Conservation (phyloP, 2,329 filamentous ascomycete species). For the Colletotrichum sp. region DNA sequence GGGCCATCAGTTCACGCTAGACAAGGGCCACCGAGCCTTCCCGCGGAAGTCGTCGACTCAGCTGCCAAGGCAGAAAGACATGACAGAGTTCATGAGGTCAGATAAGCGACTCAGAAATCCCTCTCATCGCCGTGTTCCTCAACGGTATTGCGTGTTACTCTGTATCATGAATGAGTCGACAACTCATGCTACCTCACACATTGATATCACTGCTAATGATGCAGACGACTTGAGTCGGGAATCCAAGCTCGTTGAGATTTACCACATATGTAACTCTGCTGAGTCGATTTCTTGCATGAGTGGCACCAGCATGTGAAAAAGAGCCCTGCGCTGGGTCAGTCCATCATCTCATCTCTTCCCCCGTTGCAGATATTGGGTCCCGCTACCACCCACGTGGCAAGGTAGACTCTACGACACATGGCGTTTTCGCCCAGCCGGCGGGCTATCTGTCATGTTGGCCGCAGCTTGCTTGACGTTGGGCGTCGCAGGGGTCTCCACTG, state of each 20-base stretch:
- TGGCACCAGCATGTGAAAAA: background rate
- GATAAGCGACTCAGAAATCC: background rate
- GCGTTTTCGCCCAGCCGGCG: background rate
- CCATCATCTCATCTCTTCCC: background rate
- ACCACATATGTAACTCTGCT: background rate
- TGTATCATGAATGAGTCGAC: background rate
- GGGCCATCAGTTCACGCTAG: background rate
- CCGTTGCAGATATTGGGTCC: background rate
- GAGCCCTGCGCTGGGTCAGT: background rate
- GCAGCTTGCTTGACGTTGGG: background rate
- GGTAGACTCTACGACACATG: background rate
- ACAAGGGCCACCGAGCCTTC: background rate
- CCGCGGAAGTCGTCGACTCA: background rate
- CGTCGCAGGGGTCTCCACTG: background rate
- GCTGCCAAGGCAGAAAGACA: background rate
- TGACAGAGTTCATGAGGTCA: background rate
- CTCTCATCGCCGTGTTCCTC: background rate
- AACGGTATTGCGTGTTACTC: background rate
- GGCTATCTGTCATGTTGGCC: background rate
- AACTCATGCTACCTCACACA: background rate
- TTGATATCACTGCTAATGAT: rapidly evolving
- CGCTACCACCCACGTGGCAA: background rate
- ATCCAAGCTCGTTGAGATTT: background rate
- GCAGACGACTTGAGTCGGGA: background rate
- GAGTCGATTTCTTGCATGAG: background rate